Percentiles rank a stretch among this genome's conserved stretches.
Evolutionary conservation across 129 eudicot species (phyloP).

Genomic region (Chrysanthemum makinoi): DNA sequence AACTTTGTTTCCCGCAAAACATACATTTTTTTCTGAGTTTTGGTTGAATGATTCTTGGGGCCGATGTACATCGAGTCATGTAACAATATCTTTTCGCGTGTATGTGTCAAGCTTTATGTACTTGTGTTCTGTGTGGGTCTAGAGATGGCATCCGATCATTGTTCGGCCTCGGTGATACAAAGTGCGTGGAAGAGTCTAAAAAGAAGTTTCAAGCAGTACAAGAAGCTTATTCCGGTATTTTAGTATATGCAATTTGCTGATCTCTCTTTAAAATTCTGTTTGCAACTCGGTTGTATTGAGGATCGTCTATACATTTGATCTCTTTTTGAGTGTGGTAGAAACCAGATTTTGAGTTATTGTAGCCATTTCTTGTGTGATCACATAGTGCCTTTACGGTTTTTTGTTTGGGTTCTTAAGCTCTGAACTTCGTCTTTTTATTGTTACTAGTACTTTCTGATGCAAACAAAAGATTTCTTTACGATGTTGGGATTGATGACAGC

Average conservation of each 20-base stretch:
- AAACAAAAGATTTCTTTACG: constrained; percentile 72
- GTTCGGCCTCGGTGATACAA: constrained; percentile 59
- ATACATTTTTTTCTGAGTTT: background rate
- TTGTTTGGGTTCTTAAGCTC: constrained; percentile 6
- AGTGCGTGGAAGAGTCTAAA: constrained; percentile 68
- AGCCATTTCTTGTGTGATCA: background rate
- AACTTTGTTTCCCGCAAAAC: background rate
- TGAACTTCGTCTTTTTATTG: background rate
- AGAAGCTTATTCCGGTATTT: constrained; percentile 77
- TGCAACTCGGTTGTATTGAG: constrained; percentile 3
- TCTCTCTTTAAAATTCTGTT: background rate
- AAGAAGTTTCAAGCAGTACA: constrained; percentile 72
- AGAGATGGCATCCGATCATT: constrained; percentile 98
- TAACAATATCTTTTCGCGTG: background rate
- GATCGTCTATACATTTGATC: background rate
- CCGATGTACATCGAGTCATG: background rate
- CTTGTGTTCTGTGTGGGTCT: background rate
- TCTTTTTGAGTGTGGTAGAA: background rate
- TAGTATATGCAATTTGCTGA: background rate
- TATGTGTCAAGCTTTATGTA: background rate
- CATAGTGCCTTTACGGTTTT: background rate
- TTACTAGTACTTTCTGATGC: constrained; percentile 65
- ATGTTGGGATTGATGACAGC: constrained; percentile 63
- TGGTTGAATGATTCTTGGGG: background rate
- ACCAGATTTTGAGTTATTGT: background rate